Conservation (phyloP, 805 yeast species). For the Candida boidinii region DNA sequence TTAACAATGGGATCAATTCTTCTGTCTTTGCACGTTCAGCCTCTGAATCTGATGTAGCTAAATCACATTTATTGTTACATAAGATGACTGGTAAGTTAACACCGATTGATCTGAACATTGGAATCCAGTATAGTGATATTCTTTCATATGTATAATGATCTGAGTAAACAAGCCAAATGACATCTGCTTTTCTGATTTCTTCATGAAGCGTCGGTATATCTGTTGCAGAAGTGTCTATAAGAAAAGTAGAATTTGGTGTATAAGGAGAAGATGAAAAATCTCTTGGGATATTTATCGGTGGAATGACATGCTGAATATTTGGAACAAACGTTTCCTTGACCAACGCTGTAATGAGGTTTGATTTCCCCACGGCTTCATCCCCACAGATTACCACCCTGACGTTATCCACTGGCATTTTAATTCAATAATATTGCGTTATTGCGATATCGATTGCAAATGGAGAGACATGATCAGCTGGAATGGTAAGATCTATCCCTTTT, state of each 20-base stretch:
- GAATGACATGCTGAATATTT: slow-evolving; percentile 67
- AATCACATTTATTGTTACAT: slow-evolving; percentile 57
- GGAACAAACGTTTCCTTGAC: slow-evolving; percentile 78
- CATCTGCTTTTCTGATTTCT: slow-evolving; percentile 80
- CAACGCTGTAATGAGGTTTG: slow-evolving; percentile 68
- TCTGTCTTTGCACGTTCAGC: slow-evolving; percentile 49
- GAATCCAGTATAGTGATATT: slow-evolving; percentile 90
- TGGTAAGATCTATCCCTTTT: no score
- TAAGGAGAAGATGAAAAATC: slow-evolving; percentile 53
- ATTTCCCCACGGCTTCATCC: slow-evolving; percentile 86
- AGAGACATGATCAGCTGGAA: no score
- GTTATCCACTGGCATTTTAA: no score
- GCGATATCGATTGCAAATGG: no score
- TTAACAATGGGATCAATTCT: slow-evolving; percentile 76
- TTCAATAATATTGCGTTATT: no score
- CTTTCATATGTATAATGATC: slow-evolving; percentile 95
- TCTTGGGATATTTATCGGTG: slow-evolving; percentile 76
- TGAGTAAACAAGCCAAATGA: slow-evolving; percentile 88
- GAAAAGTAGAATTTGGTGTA: slow-evolving; percentile 56
- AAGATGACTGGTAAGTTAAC: slow-evolving; percentile 89
- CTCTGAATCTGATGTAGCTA: slow-evolving; percentile 26
- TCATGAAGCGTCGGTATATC: slow-evolving; percentile 53
- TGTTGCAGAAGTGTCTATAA: slow-evolving; percentile 73
- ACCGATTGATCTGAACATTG: slow-evolving; percentile 85
- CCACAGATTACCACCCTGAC: slow-evolving; percentile 89